Conservation (phyloP, 257 asterid species). For the Cordia subcordata region DNA sequence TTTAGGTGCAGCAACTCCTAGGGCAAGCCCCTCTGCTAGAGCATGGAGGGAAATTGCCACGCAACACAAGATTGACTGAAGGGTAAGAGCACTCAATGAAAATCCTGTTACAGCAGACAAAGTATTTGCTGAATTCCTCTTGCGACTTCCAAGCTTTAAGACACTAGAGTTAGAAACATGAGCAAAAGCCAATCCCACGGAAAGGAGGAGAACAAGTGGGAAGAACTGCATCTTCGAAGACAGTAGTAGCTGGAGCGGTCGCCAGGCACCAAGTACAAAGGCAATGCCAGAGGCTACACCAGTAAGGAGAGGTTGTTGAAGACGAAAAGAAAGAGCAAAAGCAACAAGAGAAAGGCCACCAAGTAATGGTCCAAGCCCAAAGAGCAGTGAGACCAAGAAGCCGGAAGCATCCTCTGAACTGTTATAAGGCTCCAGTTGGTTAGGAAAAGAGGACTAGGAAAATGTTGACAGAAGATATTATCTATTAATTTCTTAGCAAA, state of each 20-base stretch:
- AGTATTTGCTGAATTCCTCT: conserved; percentile 53
- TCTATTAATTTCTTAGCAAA: background rate
- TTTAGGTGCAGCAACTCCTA: conserved; percentile 98
- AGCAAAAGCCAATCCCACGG: conserved; percentile 45
- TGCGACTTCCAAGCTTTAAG: conserved; percentile 50
- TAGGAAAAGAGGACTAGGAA: background rate
- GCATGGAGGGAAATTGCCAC: conserved; percentile 79
- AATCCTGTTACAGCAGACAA: conserved; percentile 43
- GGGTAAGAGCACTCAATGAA: conserved; percentile 67
- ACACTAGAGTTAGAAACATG: conserved; percentile 44
- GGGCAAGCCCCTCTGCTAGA: conserved; percentile 86
- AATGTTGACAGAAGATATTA: background rate
- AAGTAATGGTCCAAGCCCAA: conserved; percentile 86
- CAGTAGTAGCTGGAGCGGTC: conserved; percentile 77
- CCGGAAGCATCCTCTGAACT: conserved; percentile 97
- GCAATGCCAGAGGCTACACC: conserved; percentile 93
- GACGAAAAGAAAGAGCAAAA: conserved; percentile 71
- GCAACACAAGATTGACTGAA: conserved; percentile 71
- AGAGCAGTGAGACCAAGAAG: conserved; percentile 75
- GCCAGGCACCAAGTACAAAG: conserved; percentile 80
- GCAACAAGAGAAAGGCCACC: conserved; percentile 82
- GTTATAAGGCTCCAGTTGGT: conserved; percentile 23
- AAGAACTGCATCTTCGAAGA: conserved; percentile 66
- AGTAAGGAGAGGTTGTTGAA: conserved; percentile 88
- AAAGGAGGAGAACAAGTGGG: conserved; percentile 53